Base-by-base conservation (phyloP, 257 asterid genomes). In the Anisodus acutangulus region DNA sequence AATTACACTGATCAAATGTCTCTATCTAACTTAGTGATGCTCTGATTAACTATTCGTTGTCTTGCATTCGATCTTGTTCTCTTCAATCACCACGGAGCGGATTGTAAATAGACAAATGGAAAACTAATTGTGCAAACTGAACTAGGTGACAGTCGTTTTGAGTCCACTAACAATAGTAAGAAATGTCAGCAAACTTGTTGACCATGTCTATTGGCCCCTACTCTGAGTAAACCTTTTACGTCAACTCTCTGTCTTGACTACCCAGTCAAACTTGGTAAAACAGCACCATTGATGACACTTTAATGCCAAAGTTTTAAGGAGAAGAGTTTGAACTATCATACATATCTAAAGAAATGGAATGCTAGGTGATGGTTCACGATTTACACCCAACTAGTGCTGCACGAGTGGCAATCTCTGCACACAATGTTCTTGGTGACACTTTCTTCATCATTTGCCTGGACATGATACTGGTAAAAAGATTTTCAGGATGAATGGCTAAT, bases 151-250 rank as follows among this genome's bases (percentile, higher is more conserved):
- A 47, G 43, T 74, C 19, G 4, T 49, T 74, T 74, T 3, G 43
- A 74, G 43, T 49, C 60, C n/a, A 19, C 60, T 49, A 51, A 47
- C 39, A 74, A 19, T 74, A 74, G 43, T 49, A 71, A 59, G 79
- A 45, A 45, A 35, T 60, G 17, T 49, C 12, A 47, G 3, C n/a
- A 47, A 47, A 19, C 80, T 74, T 49, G 43, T n/a, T 19, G 43
- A 10, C 39, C 58, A 45, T 45, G 58, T 47, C 5, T 43, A 37
- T 17, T 71, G 79, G 79, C 53, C 78, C 11, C 39, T 43, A n/a
- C 26, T 70, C 31, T 9, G 10, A 71, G 8, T 74, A 47, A 49
- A 19, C 10, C 9, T 17, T 22, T 47, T 60, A 74, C 60, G 6
- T 74, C 2, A 22, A 74, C 19, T 5, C 7, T 74, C 19, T 22